Percentiles rank a stretch among this genome's conserved stretches.
Conservation (phyloP, 768 basidiomycete species). For the Suillus weaverae region DNA sequence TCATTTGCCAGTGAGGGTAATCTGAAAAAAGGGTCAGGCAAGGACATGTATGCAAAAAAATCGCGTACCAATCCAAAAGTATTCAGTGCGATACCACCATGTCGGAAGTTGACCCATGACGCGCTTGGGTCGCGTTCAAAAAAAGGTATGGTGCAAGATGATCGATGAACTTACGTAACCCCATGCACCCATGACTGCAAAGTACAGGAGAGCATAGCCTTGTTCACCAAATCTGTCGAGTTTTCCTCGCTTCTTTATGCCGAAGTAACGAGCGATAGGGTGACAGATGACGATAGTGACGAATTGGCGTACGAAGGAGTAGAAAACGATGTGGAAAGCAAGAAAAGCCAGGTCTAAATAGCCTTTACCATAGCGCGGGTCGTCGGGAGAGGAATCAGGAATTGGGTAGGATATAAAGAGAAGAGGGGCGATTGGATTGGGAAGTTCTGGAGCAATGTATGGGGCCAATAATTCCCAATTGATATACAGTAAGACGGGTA, state of each 20-base stretch:
- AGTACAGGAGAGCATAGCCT: slow-evolving; percentile 84
- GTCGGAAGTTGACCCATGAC: slow-evolving; percentile 83
- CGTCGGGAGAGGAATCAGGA: slow-evolving; percentile 48
- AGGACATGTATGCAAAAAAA: slow-evolving; percentile 6
- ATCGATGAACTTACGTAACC: slow-evolving; percentile 64
- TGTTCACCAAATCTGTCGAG: slow-evolving; percentile 90
- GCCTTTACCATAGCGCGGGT: slow-evolving; percentile 69
- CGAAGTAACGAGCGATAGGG: slow-evolving; percentile 69
- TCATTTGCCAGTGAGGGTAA: slow-evolving; percentile 91
- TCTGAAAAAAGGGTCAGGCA: slow-evolving; percentile 38
- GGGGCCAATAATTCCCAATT: slow-evolving; percentile 62
- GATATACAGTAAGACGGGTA: slow-evolving; percentile 59
- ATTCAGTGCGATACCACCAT: slow-evolving; percentile 80
- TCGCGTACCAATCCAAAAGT: slow-evolving; percentile 77
- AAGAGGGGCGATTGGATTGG: slow-evolving; percentile 74
- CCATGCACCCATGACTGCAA: slow-evolving; percentile 63
- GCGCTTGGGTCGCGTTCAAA: slow-evolving; percentile 42
- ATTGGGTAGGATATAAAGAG: slow-evolving; percentile 73
- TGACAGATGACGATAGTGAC: slow-evolving; percentile 63
- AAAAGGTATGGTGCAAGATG: neutral
- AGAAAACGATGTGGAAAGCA: slow-evolving; percentile 82
- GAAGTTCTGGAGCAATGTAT: slow-evolving; percentile 44
- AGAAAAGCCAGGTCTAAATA: slow-evolving; percentile 79
- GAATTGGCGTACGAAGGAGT: slow-evolving; percentile 82
- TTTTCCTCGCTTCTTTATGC: slow-evolving; percentile 66